phyloP scores from a whole-genome alignment of 1,284 basidiomycete species.

The Chalciporus sp. region DNA sequence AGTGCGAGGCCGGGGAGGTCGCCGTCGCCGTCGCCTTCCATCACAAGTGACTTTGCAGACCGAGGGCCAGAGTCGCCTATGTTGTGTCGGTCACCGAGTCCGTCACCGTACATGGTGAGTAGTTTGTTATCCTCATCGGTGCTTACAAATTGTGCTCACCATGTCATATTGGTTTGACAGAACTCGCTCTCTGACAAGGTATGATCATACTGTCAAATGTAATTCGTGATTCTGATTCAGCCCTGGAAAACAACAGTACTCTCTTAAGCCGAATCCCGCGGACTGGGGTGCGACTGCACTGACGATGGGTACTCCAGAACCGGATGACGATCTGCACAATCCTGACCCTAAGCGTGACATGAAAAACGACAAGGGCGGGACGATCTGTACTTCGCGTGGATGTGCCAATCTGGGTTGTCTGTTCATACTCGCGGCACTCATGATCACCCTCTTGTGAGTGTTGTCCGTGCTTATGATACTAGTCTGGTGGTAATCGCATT shows the following conservation, averaged over 20 bases:
- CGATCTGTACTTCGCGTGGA: conserved; percentile 43
- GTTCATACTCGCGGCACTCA: conserved; percentile 36
- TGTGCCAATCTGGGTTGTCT: conserved; percentile 50
- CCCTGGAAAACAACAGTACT: conserved; percentile 21
- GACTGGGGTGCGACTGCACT: conserved; percentile 34
- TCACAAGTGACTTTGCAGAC: conserved; percentile 18
- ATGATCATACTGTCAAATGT: not conserved
- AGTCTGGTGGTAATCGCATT: conserved; percentile 1
- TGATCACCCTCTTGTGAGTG: conserved; percentile 40
- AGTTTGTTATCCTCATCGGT: not conserved
- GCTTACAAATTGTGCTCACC: conserved; percentile 3
- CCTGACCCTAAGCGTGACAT: conserved; percentile 38
- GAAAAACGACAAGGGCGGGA: conserved; percentile 41
- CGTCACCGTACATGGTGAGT: conserved; percentile 30
- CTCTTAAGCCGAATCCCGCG: conserved; percentile 33
- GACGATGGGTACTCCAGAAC: conserved; percentile 26
- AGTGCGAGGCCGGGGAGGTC: conserved; percentile 17
- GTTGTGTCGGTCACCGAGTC: conserved; percentile 27
- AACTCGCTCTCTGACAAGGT: conserved; percentile 34
- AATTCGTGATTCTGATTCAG: not conserved
- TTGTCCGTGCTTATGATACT: not conserved
- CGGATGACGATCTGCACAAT: conserved; percentile 35
- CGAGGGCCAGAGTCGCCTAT: conserved; percentile 16
- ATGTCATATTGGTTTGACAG: conserved; percentile 5
- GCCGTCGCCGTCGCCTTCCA: conserved; percentile 22